A percentile compares a stretch with the other conserved stretches of the same genome.
Evolutionary conservation across 768 basidiomycete species (phyloP).

Genomic region (Lyophyllum semitale): DNA sequence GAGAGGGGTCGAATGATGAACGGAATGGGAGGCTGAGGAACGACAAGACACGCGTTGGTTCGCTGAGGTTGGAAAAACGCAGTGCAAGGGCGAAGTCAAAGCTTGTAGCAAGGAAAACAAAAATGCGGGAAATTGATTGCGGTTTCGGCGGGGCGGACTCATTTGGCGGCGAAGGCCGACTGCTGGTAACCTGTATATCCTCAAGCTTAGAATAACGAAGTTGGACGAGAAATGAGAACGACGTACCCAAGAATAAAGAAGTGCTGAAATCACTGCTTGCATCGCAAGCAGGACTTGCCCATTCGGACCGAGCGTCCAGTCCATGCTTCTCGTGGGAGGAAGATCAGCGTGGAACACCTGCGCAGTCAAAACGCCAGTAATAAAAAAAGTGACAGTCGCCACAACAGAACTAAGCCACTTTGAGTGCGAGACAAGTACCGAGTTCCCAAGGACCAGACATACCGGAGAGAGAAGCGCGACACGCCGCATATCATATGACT

Average conservation of each 20-base stretch:
- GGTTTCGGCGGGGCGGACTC: conserved; percentile 9
- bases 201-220: not conserved
- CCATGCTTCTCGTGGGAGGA: conserved; percentile 27
- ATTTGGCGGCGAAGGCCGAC: conserved; percentile 2
- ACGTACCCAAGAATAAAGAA: conserved; percentile 33
- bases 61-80: conserved; percentile 53
- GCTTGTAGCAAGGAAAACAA: conserved; percentile 43
- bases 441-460: conserved; percentile 12
- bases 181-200: conserved; percentile 3
- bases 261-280: conserved; percentile 34
- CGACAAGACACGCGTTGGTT: conserved; percentile 47
- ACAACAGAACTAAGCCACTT: conserved; percentile 45
- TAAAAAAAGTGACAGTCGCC: conserved; percentile 56
- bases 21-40: conserved; percentile 55
- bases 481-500: conserved; percentile 70
- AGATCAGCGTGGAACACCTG: conserved; percentile 37
- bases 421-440: conserved; percentile 5
- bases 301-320: conserved; percentile 43
- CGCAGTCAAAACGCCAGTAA: conserved; percentile 48
- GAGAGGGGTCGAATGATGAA: conserved; percentile 55
- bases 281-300: conserved; percentile 37
- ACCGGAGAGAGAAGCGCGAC: conserved; percentile 58
- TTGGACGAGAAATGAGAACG: conserved; percentile 18
- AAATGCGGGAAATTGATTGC: conserved; percentile 30
- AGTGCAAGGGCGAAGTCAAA: conserved; percentile 56